phyloP scores from a whole-genome alignment of 129 eudicot species.

The Tagetes patula region DNA sequence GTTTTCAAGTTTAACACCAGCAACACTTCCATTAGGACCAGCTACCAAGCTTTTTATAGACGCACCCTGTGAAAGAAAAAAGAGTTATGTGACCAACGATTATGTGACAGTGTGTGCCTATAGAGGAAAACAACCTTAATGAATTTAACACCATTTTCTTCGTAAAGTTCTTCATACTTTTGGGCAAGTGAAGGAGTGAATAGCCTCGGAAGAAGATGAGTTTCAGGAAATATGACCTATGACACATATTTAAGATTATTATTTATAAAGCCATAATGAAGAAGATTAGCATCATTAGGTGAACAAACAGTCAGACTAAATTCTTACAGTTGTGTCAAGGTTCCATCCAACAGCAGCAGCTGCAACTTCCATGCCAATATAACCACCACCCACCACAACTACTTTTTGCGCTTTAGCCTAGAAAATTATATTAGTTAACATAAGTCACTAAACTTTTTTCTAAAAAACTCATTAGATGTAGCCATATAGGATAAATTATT shows the following conservation, averaged over 20 bases:
- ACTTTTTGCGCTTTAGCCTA: conserved; percentile 82
- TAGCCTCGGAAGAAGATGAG: conserved; percentile 72
- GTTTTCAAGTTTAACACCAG: conserved; percentile 78
- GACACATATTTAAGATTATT: conserved; percentile 4
- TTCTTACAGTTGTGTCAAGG: conserved; percentile 87
- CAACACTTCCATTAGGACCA: conserved; percentile 81
- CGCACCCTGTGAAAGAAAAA: conserved; percentile 59
- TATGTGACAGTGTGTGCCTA: background rate
- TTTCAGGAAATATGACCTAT: conserved; percentile 85
- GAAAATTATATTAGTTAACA: background rate
- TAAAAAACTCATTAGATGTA: background rate
- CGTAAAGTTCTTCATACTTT: conserved; percentile 77
- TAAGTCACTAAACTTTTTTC: background rate
- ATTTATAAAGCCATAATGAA: background rate
- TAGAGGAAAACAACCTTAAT: conserved; percentile 55
- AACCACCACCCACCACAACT: conserved; percentile 98
- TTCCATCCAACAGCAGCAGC: conserved; percentile 97
- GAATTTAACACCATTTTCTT: conserved; percentile 79
- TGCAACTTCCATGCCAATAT: conserved; percentile 99
- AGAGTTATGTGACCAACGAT: background rate
- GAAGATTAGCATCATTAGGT: conserved; percentile 7
- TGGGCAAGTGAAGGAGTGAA: conserved; percentile 85
- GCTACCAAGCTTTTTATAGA: conserved; percentile 69
- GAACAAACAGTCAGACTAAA: background rate
- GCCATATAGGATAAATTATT: background rate